Conservation (phyloP, 305 asterid species). For the Ajuga reptans region DNA sequence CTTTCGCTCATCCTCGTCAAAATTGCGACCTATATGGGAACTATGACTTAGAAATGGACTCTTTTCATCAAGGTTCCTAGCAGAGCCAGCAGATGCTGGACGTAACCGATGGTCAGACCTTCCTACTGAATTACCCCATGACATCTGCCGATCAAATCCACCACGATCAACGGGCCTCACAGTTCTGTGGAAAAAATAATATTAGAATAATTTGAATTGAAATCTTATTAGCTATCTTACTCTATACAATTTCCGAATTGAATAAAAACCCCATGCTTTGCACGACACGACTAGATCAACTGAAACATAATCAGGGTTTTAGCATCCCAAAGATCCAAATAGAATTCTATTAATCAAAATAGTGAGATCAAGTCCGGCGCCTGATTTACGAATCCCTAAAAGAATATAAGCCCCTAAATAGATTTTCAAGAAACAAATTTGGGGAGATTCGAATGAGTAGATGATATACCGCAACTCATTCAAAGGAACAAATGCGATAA, state of each 20-base stretch:
- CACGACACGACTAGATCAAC: slow-evolving; percentile 10
- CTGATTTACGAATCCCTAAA: background rate
- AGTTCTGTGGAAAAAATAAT: slow-evolving; percentile 36
- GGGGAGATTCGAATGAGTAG: background rate
- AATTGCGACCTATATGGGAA: slow-evolving; percentile 58
- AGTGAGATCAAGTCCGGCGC: slow-evolving; percentile 23
- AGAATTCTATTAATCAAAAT: background rate
- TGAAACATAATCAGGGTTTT: slow-evolving; percentile 14
- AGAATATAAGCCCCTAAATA: background rate
- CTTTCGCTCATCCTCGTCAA: slow-evolving; percentile 92
- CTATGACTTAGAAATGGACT: slow-evolving; percentile 47
- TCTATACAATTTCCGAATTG: background rate
- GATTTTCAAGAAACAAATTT: background rate
- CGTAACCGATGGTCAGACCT: slow-evolving; percentile 58
- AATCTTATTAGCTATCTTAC: background rate
- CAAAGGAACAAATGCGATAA: background rate
- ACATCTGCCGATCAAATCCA: slow-evolving; percentile 51
- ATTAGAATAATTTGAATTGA: background rate
- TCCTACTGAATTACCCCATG: slow-evolving; percentile 64
- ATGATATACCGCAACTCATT: background rate
- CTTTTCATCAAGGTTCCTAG: slow-evolving; percentile 60
- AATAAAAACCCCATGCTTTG: background rate
- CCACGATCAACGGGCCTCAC: slow-evolving; percentile 58
- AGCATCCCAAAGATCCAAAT: slow-evolving; percentile 18
- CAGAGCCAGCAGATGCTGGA: slow-evolving; percentile 75